A percentile compares a stretch with the other conserved stretches of the same genome.
Conservation (phyloP, 352 stramenopile genomes). For the Phytophthora pisi region DNA sequence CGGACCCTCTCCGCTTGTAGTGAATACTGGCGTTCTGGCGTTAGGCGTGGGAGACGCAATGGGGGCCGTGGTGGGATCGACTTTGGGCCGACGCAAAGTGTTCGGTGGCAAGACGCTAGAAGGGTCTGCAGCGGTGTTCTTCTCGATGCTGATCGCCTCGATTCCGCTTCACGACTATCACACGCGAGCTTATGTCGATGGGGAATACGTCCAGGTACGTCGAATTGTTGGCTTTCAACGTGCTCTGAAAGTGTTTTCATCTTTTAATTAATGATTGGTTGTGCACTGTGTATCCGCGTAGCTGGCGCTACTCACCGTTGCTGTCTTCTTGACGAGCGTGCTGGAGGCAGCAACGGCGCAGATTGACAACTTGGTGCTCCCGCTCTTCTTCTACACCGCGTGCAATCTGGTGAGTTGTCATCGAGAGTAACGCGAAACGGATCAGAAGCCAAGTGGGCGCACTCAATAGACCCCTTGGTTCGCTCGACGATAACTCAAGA, state of each 20-base stretch:
- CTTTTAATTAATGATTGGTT: background rate
- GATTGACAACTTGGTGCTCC: conserved; percentile 81
- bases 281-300: conserved; percentile 7
- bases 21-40: conserved; percentile 69
- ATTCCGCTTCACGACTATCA: conserved; percentile 50
- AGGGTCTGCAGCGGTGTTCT: conserved; percentile 40
- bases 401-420: conserved; percentile 56
- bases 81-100: background rate
- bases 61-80: background rate
- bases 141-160: conserved; percentile 56
- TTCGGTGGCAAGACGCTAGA: background rate
- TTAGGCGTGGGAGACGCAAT: conserved; percentile 63
- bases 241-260: background rate
- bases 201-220: conserved; percentile 38
- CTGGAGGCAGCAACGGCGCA: conserved; percentile 67
- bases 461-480: too few species aligned
- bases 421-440: conserved; percentile 38
- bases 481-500: too few species aligned
- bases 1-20: conserved; percentile 21
- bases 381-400: conserved; percentile 59
- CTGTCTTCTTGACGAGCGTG: conserved; percentile 52
- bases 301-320: conserved; percentile 5
- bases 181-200: conserved; percentile 14
- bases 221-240: background rate
- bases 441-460: background rate